phyloP scores from a whole-genome alignment of 495 filamentous ascomycete species.

The Neurospora terricola region DNA sequence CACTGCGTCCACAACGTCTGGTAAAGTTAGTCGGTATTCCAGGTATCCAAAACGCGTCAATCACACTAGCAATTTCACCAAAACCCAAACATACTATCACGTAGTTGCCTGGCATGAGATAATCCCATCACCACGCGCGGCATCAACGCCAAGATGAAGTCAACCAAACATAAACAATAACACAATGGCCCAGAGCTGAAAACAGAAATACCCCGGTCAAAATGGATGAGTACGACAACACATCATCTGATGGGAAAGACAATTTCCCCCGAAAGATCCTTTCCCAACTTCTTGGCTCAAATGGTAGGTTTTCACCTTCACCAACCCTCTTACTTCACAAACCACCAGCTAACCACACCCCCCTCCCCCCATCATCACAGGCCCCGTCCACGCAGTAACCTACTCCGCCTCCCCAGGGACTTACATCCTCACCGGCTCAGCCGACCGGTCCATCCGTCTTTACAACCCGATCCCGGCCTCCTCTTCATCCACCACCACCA shows the following conservation, averaged over 20 bases:
- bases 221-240: background rate
- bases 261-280: background rate
- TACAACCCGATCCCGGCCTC: slow-evolving; percentile 46
- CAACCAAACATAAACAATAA: slow-evolving; percentile 10
- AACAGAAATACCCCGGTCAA: background rate
- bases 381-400: slow-evolving; percentile 61
- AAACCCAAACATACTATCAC: background rate
- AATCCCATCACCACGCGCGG: background rate
- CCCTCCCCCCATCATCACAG: slow-evolving; percentile 21
- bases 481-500: slow-evolving; percentile 10
- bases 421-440: slow-evolving; percentile 77
- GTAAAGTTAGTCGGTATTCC: background rate
- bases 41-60: background rate
- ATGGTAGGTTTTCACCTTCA: slow-evolving; percentile 14
- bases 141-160: background rate
- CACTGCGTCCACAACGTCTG: background rate
- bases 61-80: no score
- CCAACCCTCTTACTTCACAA: background rate
- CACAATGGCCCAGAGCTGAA: background rate
- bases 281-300: slow-evolving; percentile 29
- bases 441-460: slow-evolving; percentile 76
- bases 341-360: background rate
- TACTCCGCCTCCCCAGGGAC: slow-evolving; percentile 59
- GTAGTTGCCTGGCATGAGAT: background rate
- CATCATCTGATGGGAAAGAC: background rate